Evolutionary conservation across 352 stramenopile species (phyloP).

Genomic region (Phytophthora pini): DNA sequence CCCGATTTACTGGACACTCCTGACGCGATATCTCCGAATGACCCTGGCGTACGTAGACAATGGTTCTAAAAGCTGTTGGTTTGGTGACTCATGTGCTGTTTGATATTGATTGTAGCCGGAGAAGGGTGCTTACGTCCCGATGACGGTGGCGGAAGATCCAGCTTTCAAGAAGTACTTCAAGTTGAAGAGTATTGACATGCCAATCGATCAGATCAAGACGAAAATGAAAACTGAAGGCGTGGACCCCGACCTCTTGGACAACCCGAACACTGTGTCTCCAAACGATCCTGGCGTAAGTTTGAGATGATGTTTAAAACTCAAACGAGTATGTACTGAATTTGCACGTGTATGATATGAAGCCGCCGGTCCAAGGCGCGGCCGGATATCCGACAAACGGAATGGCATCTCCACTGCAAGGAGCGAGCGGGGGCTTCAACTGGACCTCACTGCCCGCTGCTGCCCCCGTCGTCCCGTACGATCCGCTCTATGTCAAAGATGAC

Average conservation of each 20-base stretch:
- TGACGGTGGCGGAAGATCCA: conserved; percentile 32
- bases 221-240: conserved; percentile 86
- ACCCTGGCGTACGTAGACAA: no score
- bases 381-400: conserved; percentile 29
- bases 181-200: conserved; percentile 82
- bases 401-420: conserved; percentile 21
- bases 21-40: conserved; percentile 70
- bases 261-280: conserved; percentile 69
- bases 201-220: conserved; percentile 75
- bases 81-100: no score
- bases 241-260: conserved; percentile 66
- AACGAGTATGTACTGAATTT: conserved; percentile 9
- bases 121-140: no score
- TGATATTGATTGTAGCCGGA: no score
- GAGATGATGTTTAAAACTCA: not conserved
- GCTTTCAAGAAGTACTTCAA: conserved; percentile 87
- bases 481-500: conserved; percentile 80
- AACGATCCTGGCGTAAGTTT: conserved; percentile 80
- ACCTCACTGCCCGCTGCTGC: conserved; percentile 30
- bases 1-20: conserved; percentile 70
- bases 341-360: conserved; percentile 25
- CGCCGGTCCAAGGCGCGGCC: conserved; percentile 29
- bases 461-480: conserved; percentile 59
- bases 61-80: no score
- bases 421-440: conserved; percentile 30